phyloP scores from a whole-genome alignment of 1,284 basidiomycete genomes.

The Trichosporon faecale region DNA sequence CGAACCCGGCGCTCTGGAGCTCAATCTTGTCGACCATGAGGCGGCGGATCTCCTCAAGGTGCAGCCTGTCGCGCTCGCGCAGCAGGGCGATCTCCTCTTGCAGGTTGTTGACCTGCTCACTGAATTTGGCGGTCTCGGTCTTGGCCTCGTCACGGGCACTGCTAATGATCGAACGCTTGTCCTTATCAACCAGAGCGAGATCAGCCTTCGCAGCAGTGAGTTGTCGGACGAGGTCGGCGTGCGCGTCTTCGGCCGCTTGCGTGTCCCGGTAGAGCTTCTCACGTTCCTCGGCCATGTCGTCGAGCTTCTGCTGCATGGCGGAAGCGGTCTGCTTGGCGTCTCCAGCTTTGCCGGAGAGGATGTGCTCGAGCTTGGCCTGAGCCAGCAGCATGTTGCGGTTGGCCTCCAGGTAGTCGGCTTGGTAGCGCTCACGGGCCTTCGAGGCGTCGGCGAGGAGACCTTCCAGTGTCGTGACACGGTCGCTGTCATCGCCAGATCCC shows the following conservation, averaged over 20 bases:
- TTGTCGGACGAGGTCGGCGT: conserved; percentile 65
- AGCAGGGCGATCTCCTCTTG: conserved; percentile 69
- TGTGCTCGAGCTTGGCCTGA: conserved; percentile 80
- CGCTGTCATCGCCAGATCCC: conserved; percentile 50
- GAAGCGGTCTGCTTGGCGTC: conserved; percentile 81
- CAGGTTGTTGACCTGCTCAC: conserved; percentile 64
- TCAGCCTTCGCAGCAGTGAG: conserved; percentile 82
- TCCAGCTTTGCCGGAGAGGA: conserved; percentile 73
- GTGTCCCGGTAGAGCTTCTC: conserved; percentile 65
- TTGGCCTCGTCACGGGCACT: conserved; percentile 72
- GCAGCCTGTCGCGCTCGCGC: conserved; percentile 81
- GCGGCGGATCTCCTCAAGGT: conserved; percentile 81
- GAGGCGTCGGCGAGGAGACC: conserved; percentile 87
- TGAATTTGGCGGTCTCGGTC: conserved; percentile 75
- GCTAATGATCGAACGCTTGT: conserved; percentile 52
- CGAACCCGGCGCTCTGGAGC: conserved; percentile 80
- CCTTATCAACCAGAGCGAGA: conserved; percentile 53
- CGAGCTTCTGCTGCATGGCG: conserved; percentile 78
- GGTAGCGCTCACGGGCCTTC: conserved; percentile 82
- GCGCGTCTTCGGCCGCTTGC: conserved; percentile 55
- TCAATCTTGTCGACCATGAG: conserved; percentile 87
- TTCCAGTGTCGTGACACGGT: conserved; percentile 75
- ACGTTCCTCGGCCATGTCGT: conserved; percentile 79
- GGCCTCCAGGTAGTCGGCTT: conserved; percentile 78
- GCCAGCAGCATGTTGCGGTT: conserved; percentile 79